Base-by-base conservation (phyloP, 768 basidiomycete genomes). In the Phaeotremella fagi region DNA sequence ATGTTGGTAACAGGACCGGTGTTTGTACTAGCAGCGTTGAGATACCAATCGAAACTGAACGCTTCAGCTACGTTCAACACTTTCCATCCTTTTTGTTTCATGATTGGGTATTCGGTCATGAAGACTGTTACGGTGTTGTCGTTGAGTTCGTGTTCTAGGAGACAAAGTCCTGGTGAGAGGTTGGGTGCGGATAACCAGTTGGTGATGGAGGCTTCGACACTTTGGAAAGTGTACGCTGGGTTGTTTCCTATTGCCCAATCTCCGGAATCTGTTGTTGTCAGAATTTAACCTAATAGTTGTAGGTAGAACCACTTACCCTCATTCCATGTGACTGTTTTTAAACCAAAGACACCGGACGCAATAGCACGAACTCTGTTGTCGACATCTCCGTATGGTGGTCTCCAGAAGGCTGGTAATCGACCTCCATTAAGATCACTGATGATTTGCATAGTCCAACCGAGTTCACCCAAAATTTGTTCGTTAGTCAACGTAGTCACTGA, bases 301-400 rank as follows among this genome's bases (percentile, higher is more conserved):
- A 52, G 22, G 28, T 43, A 52, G 45, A 48, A 51, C 57, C 54
- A 29, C 25, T 60, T 57, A 56, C 92, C 91, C 54, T 84, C 81
- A 74, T 94, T 91, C 92, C 92, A 97, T 60, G 88, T 75, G 50
- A 92, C 81, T n/a, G 87, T 86, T 20, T 79, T 79, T 59, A 97
- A 73, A 23, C 87, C 89, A 68, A 95, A 91, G 27, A 91, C 85
- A 69, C 88, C 83, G 68, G 81, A 78, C 23, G 91, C 92, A 64
- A 98, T 88, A 3, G 90, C 84, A 31, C 82, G 79, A 27, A 94
- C 87, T 44, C 92, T 82, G 73, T 80, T 81, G 68, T 98, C 92
- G 41, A 81, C 80, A 71, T 92, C 74, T 6, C 73, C 70, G 56
- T 45, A 66, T 43, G 61, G 60, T 29, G 67, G 67, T 38, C 62